phyloP scores from a whole-genome alignment of 2,329 filamentous ascomycete genomes.

The Beauveria australis region DNA sequence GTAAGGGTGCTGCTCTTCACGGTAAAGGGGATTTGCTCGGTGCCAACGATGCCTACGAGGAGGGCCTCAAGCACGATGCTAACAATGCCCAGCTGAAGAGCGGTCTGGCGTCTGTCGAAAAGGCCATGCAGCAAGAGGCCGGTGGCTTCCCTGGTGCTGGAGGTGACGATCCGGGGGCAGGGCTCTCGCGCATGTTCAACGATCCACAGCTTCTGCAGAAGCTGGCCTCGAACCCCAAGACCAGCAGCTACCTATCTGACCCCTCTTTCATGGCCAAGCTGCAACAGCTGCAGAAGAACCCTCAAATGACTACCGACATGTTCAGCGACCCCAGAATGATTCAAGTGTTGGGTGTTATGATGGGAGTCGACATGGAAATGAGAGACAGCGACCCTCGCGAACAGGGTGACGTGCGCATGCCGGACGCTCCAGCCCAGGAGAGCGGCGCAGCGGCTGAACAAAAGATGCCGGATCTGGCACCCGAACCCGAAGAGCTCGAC shows the following conservation, averaged over 20 bases:
- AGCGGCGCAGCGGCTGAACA: slow-evolving; percentile 38
- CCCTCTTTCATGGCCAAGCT: slow-evolving; percentile 85
- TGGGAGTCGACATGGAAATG: slow-evolving; percentile 82
- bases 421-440: slow-evolving; percentile 46
- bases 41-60: slow-evolving; percentile 83
- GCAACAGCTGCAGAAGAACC: slow-evolving; percentile 72
- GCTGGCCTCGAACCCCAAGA: slow-evolving; percentile 92
- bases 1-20: slow-evolving; percentile 86
- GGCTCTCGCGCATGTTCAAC: slow-evolving; percentile 87
- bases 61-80: slow-evolving; percentile 88
- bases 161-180: slow-evolving; percentile 58
- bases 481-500: slow-evolving; percentile 63
- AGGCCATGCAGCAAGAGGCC: slow-evolving; percentile 64
- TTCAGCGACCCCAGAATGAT: slow-evolving; percentile 89
- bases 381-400: slow-evolving; percentile 29
- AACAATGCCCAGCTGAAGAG: slow-evolving; percentile 88
- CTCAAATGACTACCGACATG: slow-evolving; percentile 66
- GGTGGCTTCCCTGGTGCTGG: slow-evolving; percentile 33
- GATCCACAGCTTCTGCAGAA: slow-evolving; percentile 87
- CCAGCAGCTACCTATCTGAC: slow-evolving; percentile 70
- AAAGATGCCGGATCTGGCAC: slow-evolving; percentile 48
- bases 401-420: slow-evolving; percentile 62
- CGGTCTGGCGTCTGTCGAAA: slow-evolving; percentile 74
- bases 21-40: slow-evolving; percentile 78
- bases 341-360: slow-evolving; percentile 84